Evolutionary conservation across 1,139 yeast genomes (phyloP).

Genomic region (Debaryomyces subglobosus): DNA sequence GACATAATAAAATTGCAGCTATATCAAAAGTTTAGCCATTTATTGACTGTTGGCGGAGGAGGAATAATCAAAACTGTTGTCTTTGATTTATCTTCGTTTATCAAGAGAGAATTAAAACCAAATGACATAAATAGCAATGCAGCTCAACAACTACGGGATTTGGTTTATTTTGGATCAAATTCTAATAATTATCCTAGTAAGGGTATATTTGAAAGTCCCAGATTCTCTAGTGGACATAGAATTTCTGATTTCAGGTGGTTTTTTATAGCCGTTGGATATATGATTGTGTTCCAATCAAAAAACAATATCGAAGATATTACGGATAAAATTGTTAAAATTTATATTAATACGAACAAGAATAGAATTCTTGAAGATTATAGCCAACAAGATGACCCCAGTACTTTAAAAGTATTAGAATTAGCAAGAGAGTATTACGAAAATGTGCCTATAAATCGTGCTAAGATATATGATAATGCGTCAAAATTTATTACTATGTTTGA

Average conservation of each 20-base stretch:
- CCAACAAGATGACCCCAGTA: background rate
- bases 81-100: constrained; percentile 39
- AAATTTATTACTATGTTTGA: constrained; percentile 30
- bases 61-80: constrained; percentile 40
- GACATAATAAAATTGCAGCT: constrained; percentile 39
- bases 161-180: constrained; percentile 23
- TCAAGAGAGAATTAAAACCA: constrained; percentile 31
- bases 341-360: constrained; percentile 26
- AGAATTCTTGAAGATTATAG: constrained; percentile 1
- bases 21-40: constrained; percentile 37
- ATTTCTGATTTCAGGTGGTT: constrained; percentile 30
- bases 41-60: constrained; percentile 37
- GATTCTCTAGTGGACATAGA: background rate
- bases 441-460: constrained; percentile 25
- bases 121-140: constrained; percentile 19
- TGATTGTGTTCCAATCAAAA: constrained; percentile 29
- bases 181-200: background rate
- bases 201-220: background rate
- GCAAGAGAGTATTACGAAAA: constrained; percentile 26
- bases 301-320: constrained; percentile 29
- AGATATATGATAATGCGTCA: constrained; percentile 22
- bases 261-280: constrained; percentile 41
- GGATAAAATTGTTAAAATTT: constrained; percentile 36
- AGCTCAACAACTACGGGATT: constrained; percentile 27
- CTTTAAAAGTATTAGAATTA: constrained; percentile 13